Evolutionary conservation across 2,329 filamentous ascomycete species (phyloP), one percentile per base, ranked within the genome.

Genomic region (Fusarium sulawesiense): DNA sequence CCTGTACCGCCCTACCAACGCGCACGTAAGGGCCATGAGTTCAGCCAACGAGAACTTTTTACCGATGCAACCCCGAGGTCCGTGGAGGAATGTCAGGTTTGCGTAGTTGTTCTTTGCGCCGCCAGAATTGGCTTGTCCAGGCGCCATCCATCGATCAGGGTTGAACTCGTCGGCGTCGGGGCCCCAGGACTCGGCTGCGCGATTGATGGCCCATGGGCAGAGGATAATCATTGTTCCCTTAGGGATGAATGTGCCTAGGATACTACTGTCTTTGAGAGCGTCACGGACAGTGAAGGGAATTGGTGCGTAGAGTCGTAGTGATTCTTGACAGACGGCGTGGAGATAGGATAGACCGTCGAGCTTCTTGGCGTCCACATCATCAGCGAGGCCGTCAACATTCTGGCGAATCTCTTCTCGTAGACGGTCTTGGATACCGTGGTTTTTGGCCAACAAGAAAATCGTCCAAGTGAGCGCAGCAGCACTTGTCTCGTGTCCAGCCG

Each of bases 41-140:
- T 72, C 70, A 7, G 70, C 67, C 14, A 54, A 9, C 3, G 75
- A 56, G 14, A 74, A 65, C 13, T 76, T 76, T 75, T 63, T 70
- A 0, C 75, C 76, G 16, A 77, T 74, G 30, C 75, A 77, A 13
- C 75, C 72, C n/a, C 74, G 64, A 13, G 76, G 76, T 4, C 76
- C 75, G 75, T 97, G 92, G 46, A 97, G 78, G 79, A 97, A 97
- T 0, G 92, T 94, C 79, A 94, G 76, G 68, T 91, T 89, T 2
- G 87, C 85, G 76, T 91, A 94, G 76, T 93, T 93, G 56, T 84
- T 91, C 6, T 83, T 83, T 0, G 91, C 89, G 5, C 91, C 90
- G 4, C 92, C 92, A 9, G 86, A 88, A 56, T 88, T 78, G 13
- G 65, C 62, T 29, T 69, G 56, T 0, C 61, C 61, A 4, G 66